phyloP scores from a whole-genome alignment of 176 grass and related monocot species.

The barley (Hordeum vulgare) region DNA sequence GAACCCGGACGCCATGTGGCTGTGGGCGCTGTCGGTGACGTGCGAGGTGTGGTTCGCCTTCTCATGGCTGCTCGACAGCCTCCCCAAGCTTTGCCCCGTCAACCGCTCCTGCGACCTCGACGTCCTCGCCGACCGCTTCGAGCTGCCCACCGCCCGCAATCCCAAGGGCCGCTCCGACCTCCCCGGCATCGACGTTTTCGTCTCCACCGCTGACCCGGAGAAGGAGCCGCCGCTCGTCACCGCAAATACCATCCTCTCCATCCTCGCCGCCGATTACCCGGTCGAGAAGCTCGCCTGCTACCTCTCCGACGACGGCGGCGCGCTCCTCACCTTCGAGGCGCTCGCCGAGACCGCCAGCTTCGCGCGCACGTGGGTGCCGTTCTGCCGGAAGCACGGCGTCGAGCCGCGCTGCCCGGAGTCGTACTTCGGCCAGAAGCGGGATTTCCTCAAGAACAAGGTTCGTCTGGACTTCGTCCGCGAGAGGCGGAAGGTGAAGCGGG shows the following conservation, averaged over 20 bases:
- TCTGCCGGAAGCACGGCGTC: conserved; percentile 86
- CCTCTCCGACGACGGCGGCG: conserved; percentile 81
- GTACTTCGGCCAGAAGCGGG: conserved; percentile 69
- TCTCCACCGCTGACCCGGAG: conserved; percentile 87
- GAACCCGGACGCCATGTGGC: conserved; percentile 72
- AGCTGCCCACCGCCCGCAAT: conserved; percentile 62
- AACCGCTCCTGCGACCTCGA: conserved; percentile 69
- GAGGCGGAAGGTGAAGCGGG: conserved; percentile 79
- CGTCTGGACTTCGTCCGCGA: conserved; percentile 72
- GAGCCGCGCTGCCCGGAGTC: conserved; percentile 78
- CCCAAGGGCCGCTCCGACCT: conserved; percentile 90
- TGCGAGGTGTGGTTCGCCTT: conserved; percentile 96
- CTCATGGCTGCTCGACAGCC: conserved; percentile 94
- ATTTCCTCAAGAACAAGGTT: conserved; percentile 83
- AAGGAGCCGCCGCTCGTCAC: conserved; percentile 93
- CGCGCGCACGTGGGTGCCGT: conserved; percentile 67
- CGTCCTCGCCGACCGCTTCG: conserved; percentile 67
- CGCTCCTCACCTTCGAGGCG: conserved; percentile 87
- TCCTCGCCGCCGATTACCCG: conserved; percentile 84
- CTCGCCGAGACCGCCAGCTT: conserved; percentile 83
- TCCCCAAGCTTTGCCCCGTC: conserved; percentile 79
- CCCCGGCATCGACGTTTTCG: conserved; percentile 75
- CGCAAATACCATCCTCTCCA: conserved; percentile 90
- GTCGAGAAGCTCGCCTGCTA: conserved; percentile 96
- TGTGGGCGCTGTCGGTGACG: conserved; percentile 73